phyloP scores from a whole-genome alignment of 2,329 filamentous ascomycete genomes.

The Nemania abortiva region DNA sequence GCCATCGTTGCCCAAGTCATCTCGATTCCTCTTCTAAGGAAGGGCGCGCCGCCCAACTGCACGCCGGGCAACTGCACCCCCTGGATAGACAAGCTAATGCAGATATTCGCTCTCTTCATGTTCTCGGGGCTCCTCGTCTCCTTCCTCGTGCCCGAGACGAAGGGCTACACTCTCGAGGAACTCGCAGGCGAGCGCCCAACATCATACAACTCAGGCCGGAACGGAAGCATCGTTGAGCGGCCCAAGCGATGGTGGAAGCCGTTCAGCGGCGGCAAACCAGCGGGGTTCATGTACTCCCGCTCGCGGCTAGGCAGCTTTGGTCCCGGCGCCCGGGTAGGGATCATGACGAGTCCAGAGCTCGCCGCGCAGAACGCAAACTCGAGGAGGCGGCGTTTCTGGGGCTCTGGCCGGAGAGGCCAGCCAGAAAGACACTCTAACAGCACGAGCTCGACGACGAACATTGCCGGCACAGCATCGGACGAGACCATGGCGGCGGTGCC shows the following conservation, averaged over 20 bases:
- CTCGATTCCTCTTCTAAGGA: conserved; percentile 71
- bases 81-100: conserved; percentile 79
- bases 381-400: conserved; percentile 43
- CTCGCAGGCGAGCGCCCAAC: conserved; percentile 75
- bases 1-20: conserved; percentile 76
- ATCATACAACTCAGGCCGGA: conserved; percentile 65
- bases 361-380: conserved; percentile 44
- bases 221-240: conserved; percentile 60
- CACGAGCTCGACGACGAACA: conserved; percentile 47
- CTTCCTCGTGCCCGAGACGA: conserved; percentile 82
- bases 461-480: conserved; percentile 38
- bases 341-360: conserved; percentile 60
- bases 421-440: conserved; percentile 38
- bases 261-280: conserved; percentile 63
- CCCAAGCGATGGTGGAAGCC: conserved; percentile 58
- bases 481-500: conserved; percentile 45
- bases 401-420: conserved; percentile 18
- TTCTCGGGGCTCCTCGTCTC: conserved; percentile 75
- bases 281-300: conserved; percentile 63
- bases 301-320: conserved; percentile 41
- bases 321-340: conserved; percentile 53
- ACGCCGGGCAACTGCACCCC: conserved; percentile 62
- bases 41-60: conserved; percentile 64
- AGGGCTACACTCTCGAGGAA: conserved; percentile 78
- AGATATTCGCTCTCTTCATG: conserved; percentile 86